Percentiles rank a stretch among this genome's conserved stretches.
phyloP scores from a whole-genome alignment of 176 grass and related monocot species.

The Musa itinerans region DNA sequence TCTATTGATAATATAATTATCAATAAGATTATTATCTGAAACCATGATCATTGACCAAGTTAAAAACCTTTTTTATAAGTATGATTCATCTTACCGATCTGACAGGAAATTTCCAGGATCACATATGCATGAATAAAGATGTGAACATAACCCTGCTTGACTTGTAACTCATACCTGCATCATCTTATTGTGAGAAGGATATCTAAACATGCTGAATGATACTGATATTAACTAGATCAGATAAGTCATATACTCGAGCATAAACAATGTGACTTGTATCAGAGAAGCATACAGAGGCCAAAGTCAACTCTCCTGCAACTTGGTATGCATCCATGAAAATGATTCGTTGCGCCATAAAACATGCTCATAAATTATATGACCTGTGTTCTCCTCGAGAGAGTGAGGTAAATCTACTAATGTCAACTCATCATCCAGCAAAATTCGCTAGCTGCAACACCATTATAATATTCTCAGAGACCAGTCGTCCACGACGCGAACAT shows the following conservation, averaged over 20 bases:
- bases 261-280: background rate
- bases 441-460: background rate
- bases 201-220: no score
- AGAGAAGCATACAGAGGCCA: background rate
- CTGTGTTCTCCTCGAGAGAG: background rate
- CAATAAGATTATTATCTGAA: no score
- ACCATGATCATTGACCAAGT: no score
- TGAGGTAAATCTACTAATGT: background rate
- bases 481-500: constrained; percentile 57
- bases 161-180: no score
- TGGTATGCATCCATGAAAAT: background rate
- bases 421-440: constrained; percentile 1
- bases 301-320: background rate
- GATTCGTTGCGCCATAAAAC: background rate
- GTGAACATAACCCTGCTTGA: no score
- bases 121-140: no score
- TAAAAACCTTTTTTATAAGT: no score
- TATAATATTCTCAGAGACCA: constrained; percentile 39
- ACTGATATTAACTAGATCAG: no score
- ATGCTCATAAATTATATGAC: background rate
- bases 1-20: no score
- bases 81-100: no score
- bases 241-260: background rate
- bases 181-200: no score
- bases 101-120: no score